Evolutionary conservation across 2,329 filamentous ascomycete genomes (phyloP).

Genomic region (Pseudocercospora musae): DNA sequence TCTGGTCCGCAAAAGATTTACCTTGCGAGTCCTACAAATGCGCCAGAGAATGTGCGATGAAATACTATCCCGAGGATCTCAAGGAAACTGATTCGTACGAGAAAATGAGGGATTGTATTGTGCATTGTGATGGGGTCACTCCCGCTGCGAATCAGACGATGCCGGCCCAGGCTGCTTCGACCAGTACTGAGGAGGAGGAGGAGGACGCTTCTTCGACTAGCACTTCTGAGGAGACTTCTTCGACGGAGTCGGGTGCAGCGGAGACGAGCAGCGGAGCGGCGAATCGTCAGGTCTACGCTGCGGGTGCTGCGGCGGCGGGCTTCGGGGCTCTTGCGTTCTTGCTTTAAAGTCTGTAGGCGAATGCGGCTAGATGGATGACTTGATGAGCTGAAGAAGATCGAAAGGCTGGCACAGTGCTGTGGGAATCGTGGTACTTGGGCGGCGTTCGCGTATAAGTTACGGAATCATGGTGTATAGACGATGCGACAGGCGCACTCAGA

Average conservation of each 20-base stretch:
- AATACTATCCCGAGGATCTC: slow-evolving; percentile 28
- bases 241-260: not conserved
- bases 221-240: not conserved
- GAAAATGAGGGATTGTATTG: slow-evolving; percentile 31
- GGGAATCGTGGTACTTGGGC: not conserved
- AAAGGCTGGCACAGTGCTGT: not conserved
- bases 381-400: not conserved
- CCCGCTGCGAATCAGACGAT: slow-evolving; percentile 15
- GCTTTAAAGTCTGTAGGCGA: too few relatives aligned
- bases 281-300: not conserved
- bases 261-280: slow-evolving; percentile 5
- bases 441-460: not conserved
- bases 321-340: slow-evolving; percentile 13
- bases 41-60: slow-evolving; percentile 31
- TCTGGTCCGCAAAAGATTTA: slow-evolving; percentile 31
- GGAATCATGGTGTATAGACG: not conserved
- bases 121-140: slow-evolving; percentile 30
- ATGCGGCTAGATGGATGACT: not conserved
- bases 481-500: not conserved
- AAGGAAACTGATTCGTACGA: slow-evolving; percentile 24
- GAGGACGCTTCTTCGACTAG: too few relatives aligned
- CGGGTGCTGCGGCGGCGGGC: slow-evolving; percentile 8
- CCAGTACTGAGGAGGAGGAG: too few relatives aligned
- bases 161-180: slow-evolving; percentile 7
- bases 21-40: slow-evolving; percentile 31